Base-by-base conservation (phyloP, 495 filamentous ascomycete genomes). In the Saxophila tyrrhenica region DNA sequence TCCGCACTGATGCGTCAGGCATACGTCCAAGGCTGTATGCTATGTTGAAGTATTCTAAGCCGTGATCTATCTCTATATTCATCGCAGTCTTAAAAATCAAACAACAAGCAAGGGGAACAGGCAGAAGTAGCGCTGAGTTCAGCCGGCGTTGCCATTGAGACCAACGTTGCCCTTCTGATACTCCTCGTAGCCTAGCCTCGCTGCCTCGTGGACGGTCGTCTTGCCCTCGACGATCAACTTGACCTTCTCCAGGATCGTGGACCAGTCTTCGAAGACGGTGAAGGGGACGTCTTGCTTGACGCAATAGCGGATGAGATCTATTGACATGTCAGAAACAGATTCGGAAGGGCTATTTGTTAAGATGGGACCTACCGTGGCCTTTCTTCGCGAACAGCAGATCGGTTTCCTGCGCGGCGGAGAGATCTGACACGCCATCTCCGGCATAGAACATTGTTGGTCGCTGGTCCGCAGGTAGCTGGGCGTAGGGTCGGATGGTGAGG, bases 331-430 rank as follows among this genome's bases (percentile, higher is more conserved):
- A 48, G 48, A 25, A 59, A 43, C 20, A 42, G n/a, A n/a, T n/a
- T n/a, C n/a, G n/a, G n/a, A n/a, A n/a, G n/a, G n/a, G n/a, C n/a
- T n/a, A n/a, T n/a, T n/a, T n/a, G n/a, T n/a, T n/a, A n/a, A n/a
- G 39, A 47, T 42, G 16, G 25, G 25, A 68, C 75, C 50, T 78
- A 92, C 88, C 89, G 66, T 86, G 78, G 9, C 87, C 90, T 35
- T 84, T 79, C 75, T 96, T 97, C 2, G 85, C 84, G 59, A 89
- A 89, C 25, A 89, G 76, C 0, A 89, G 82, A 63, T 88, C 85
- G 11, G 85, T 85, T 57, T 89, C 77, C 32, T 80, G 73, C 0
- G 85, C 83, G 16, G 85, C 85, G 0, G 85, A 75, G 8, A 88
- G 77, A 60, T 87, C 85, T 7, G 82, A 85, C 16, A 89, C 82